Evolutionary conservation across 1,284 basidiomycete genomes (phyloP).

Genomic region (Cutaneotrichosporon mucoides): DNA sequence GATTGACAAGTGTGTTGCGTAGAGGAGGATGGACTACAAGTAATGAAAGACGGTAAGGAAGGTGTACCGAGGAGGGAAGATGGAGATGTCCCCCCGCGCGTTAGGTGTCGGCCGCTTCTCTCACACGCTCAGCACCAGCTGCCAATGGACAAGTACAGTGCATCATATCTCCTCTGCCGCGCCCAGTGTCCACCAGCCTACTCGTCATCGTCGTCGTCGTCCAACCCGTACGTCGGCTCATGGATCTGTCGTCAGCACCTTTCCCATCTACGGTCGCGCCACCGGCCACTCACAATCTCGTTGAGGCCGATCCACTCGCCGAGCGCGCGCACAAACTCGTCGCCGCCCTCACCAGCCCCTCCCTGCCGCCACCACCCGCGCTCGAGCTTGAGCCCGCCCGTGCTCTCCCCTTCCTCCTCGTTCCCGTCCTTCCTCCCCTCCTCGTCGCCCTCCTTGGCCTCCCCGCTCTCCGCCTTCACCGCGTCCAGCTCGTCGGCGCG

Average conservation of each 20-base stretch:
- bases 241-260: conserved; percentile 15
- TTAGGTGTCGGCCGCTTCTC: no score
- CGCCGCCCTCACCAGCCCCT: conserved; percentile 44
- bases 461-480: not conserved
- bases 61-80: no score
- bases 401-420: not conserved
- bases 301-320: conserved; percentile 43
- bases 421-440: not conserved
- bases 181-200: not conserved
- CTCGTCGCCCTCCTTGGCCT: not conserved
- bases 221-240: conserved; percentile 11
- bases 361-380: conserved; percentile 40
- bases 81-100: no score
- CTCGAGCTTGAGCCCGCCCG: conserved; percentile 9
- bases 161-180: no score
- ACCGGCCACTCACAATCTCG: conserved; percentile 32
- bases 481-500: conserved; percentile 16
- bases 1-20: no score
- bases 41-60: no score
- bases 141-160: no score
- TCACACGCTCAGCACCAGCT: no score
- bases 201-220: conserved; percentile 8
- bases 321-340: conserved; percentile 43
- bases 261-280: no score
- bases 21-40: no score